Evolutionary conservation across 1,284 basidiomycete genomes (phyloP), one percentile per base, ranked within the genome.

Genomic region (Fomitopsis palustris): DNA sequence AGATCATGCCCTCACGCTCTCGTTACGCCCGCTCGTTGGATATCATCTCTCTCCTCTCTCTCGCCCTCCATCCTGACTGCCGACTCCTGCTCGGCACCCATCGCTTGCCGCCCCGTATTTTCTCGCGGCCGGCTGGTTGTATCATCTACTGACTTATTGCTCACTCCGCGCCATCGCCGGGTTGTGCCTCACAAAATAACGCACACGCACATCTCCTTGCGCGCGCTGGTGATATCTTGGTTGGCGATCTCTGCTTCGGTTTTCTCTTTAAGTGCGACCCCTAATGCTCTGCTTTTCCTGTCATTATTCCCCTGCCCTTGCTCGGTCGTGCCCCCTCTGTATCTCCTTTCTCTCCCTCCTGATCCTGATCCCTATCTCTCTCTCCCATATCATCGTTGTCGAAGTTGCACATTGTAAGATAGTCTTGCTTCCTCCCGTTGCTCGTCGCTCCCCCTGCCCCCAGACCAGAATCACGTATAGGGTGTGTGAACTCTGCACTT

Each of bases 401-500:
- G 49, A 52, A 52, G 31, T 52, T 25, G 47, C 12, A 21, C 49
- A 52, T 10, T 52, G 49, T 52, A 52, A 19, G 29, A 52, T 52
- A 52, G 49, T n/a, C 31, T 35, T 37, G 35, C 12, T 47, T 5
- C 23, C 23, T 16, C 10, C 45, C 25, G 10, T 16, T 47, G 45
- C 45, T 29, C 43, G 43, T 45, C 38, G 41, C 8, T 23, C 41
- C 41, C 9, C 41, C 23, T n/a, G n/a, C n/a, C 21, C 17, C 4
- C 45, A 21, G 25, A 21, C 21, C 45, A 45, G 45, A 47, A 8
- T 47, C 45, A 29, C 45, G 25, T 47, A 47, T 47, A 21, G 49
- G n/a, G 49, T 52, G 49, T 47, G 49, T 21, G 31, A 35, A 52
- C 49, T 52, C 49, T 52, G 49, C 49, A 52, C 29, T 33, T 52